A percentile compares a stretch with the other conserved stretches of the same genome.
These are phyloP conservation scores for Polytrichum formosum DNA, from an alignment of 225 moss, liverwort and hornwort species.

Conservation along the genomic window DNA sequence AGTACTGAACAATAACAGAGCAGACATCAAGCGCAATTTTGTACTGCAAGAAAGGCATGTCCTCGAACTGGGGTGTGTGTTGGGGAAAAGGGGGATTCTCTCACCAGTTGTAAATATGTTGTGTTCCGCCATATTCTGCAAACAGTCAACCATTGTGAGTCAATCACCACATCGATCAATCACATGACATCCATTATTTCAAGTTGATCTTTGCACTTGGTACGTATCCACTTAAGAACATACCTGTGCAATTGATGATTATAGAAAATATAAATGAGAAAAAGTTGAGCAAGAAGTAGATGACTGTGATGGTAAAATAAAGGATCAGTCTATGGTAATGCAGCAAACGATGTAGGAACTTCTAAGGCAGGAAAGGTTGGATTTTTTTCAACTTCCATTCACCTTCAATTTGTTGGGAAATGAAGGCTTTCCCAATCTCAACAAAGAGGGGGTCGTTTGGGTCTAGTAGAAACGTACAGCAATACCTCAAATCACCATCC, in stretches of 20 bases:
- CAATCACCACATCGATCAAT: too few species aligned
- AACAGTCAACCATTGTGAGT: background rate
- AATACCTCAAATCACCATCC: constrained; percentile 77
- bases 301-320: too few species aligned
- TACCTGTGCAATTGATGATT: too few species aligned
- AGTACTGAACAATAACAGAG: background rate
- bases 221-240: too few species aligned
- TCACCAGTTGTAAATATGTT: constrained; percentile 90
- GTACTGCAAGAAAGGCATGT: background rate
- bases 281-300: too few species aligned
- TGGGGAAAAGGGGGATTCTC: constrained; percentile 2
- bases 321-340: too few species aligned
- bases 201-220: too few species aligned
- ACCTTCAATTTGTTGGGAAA: constrained; percentile 90
- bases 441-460: constrained; percentile 82
- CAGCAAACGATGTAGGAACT: too few species aligned
- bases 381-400: background rate
- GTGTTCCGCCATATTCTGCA: constrained; percentile 89
- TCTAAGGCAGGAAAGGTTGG: background rate
- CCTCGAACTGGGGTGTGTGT: constrained; percentile 1
- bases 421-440: constrained; percentile 78
- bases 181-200: too few species aligned
- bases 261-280: too few species aligned
- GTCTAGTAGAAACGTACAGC: constrained; percentile 85
- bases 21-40: background rate